Evolutionary conservation across 129 eudicot species (phyloP).

Genomic region (Artemisia argyi): DNA sequence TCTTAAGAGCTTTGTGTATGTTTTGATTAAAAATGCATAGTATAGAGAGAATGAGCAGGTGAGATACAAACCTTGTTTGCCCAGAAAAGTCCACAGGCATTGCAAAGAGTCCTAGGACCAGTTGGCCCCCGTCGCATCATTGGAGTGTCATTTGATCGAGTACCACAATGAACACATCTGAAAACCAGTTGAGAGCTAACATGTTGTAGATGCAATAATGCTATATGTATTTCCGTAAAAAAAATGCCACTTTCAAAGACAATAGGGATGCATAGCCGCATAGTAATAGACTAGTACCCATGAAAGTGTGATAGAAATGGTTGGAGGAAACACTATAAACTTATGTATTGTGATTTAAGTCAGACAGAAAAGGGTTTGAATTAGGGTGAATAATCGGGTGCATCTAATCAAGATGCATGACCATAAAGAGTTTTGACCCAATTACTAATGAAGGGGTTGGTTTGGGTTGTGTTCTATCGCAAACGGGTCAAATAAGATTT

Average conservation of each 20-base stretch:
- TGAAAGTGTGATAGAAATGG: background rate
- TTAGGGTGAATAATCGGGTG: conserved; percentile 1
- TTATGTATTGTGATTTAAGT: conserved; percentile 18
- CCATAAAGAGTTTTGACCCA: conserved; percentile 5
- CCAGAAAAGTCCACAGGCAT: conserved; percentile 81
- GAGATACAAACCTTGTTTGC: conserved; percentile 54
- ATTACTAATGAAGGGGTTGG: background rate
- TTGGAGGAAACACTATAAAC: conserved; percentile 3
- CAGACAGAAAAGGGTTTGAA: conserved; percentile 4
- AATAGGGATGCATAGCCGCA: background rate
- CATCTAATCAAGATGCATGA: background rate
- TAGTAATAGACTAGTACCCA: background rate
- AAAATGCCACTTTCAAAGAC: conserved; percentile 2
- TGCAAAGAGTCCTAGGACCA: conserved; percentile 77
- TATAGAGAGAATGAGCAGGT: background rate
- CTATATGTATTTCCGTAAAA: background rate
- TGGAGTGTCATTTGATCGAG: conserved; percentile 52
- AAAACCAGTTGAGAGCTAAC: conserved; percentile 17
- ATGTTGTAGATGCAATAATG: conserved; percentile 10
- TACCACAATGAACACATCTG: conserved; percentile 67
- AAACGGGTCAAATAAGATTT: background rate
- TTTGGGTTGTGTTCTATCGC: background rate
- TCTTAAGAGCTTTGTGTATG: background rate
- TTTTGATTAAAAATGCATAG: background rate
- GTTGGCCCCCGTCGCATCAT: conserved; percentile 74